Conservation (phyloP, 2,329 filamentous ascomycete species). For the Colletotrichum acutatum region DNA sequence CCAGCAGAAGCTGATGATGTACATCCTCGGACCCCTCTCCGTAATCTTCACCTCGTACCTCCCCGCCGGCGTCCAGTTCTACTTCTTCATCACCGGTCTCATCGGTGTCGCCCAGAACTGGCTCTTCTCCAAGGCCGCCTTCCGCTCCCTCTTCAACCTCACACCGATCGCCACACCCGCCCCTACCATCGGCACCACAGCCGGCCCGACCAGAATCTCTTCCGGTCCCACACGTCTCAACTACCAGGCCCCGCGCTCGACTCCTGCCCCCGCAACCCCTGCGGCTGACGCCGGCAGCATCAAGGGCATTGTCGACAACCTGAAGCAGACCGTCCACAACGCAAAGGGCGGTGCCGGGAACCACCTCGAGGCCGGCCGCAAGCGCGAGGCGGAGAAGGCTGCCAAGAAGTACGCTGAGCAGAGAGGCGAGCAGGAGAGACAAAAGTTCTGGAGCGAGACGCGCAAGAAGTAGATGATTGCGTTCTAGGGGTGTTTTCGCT, state of each 20-base stretch:
- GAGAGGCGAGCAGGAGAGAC: slow-evolving; percentile 48
- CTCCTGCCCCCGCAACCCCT: neutral
- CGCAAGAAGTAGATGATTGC: slow-evolving; percentile 37
- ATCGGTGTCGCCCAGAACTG: slow-evolving; percentile 47
- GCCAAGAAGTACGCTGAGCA: slow-evolving; percentile 49
- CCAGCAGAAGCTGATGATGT: slow-evolving; percentile 55
- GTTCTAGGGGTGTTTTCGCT: neutral
- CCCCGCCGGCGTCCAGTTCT: slow-evolving; percentile 60
- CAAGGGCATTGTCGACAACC: slow-evolving; percentile 45
- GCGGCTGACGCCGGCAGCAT: slow-evolving; percentile 44
- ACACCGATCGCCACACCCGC: slow-evolving; percentile 29
- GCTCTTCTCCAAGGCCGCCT: slow-evolving; percentile 49
- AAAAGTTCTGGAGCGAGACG: slow-evolving; percentile 44
- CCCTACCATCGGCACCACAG: slow-evolving; percentile 21
- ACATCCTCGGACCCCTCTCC: slow-evolving; percentile 55
- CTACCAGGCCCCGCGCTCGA: slow-evolving; percentile 47
- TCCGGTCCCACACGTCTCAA: slow-evolving; percentile 8
- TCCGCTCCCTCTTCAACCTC: slow-evolving; percentile 53
- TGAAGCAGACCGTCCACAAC: slow-evolving; percentile 51
- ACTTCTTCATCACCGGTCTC: slow-evolving; percentile 54
- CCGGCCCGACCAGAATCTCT: neutral
- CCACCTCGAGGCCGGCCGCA: slow-evolving; percentile 42
- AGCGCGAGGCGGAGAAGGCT: slow-evolving; percentile 49
- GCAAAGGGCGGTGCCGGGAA: slow-evolving; percentile 45
- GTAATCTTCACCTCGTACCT: slow-evolving; percentile 59